Percentiles rank a stretch among this genome's conserved stretches.
These are phyloP conservation scores for Friedmanniomyces simplex DNA, from an alignment of 495 filamentous ascomycete genomes.

Conservation along the genomic window DNA sequence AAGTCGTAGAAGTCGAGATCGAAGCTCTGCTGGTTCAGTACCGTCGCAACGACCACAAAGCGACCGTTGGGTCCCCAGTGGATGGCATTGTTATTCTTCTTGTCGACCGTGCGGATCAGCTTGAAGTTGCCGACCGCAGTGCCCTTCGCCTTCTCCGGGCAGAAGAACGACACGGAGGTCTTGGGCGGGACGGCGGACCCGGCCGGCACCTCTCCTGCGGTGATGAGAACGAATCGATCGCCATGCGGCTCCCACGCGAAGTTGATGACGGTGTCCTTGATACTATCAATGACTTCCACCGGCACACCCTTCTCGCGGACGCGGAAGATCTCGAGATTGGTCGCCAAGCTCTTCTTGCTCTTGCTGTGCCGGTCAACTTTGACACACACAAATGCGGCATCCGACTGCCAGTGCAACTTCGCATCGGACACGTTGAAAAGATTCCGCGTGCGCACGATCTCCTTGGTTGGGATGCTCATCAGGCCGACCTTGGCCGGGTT, in stretches of 20 bases:
- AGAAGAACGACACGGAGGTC: slow-evolving; percentile 90
- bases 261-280: slow-evolving; percentile 97
- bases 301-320: slow-evolving; percentile 93
- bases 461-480: slow-evolving; percentile 92
- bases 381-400: slow-evolving; percentile 86
- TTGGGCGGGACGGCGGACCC: slow-evolving; percentile 82
- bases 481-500: slow-evolving; percentile 95
- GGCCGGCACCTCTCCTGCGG: slow-evolving; percentile 70
- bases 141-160: slow-evolving; percentile 82
- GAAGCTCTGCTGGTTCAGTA: slow-evolving; percentile 81
- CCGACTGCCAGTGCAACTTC: slow-evolving; percentile 95
- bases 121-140: slow-evolving; percentile 79
- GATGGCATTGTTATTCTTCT: slow-evolving; percentile 98
- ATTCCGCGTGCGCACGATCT: slow-evolving; percentile 85
- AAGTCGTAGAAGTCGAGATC: slow-evolving; percentile 97
- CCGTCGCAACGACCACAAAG: slow-evolving; percentile 85
- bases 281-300: slow-evolving; percentile 91
- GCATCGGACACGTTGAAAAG: slow-evolving; percentile 95
- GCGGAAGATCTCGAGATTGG: slow-evolving; percentile 96
- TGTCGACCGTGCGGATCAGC: slow-evolving; percentile 83
- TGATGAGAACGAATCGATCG: slow-evolving; percentile 93
- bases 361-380: slow-evolving; percentile 99
- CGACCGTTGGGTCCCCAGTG: slow-evolving; percentile 98
- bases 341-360: slow-evolving; percentile 93
- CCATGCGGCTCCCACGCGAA: slow-evolving; percentile 98